Evolutionary conservation across 2,329 filamentous ascomycete species (phyloP), one percentile per base, ranked within the genome.

Genomic region (Saccharata proteae): DNA sequence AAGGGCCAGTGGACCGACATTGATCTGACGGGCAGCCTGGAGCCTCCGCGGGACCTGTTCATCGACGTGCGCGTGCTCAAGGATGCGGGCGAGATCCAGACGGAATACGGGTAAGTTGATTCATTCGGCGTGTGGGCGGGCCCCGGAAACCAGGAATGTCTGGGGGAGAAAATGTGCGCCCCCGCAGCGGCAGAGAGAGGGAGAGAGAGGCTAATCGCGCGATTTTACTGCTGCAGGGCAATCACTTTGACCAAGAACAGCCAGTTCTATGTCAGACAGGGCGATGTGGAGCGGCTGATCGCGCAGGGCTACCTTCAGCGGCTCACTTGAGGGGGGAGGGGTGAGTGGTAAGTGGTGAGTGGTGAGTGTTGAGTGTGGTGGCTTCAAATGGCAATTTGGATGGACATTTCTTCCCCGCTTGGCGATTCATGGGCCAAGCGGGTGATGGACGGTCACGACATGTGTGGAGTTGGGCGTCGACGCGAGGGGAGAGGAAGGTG

Each of bases 1-100:
- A 98, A 98, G 55, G 90, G 90, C 1, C 85, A 93, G 48, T 98
- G 88, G 88, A 96, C 88, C 13, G 90, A 98, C 52, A 80, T 98
- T 43, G 90, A 98, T 57, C 64, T 98, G 33, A 94, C 90, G 3
- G 90, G 90, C 18, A 90, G 81, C 48, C 63, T 98, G 50, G 85
- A 93, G 50, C 90, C 90, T 15, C 90, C 90, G n/a, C 74, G 75
- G 45, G 90, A 98, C 57, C 62, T 98, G 32, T 98, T 96, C 55
- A 93, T 98, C 46, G 90, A 98, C 55, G 90, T 98, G 20, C 69
- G 90, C 27, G 90, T 98, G 29, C 61, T 98, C 41, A 94, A 90
- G 54, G 90, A 98, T 62, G 90, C 88, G 2, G 90, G 92, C 4
- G 90, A 98, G 64, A 94, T 98, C 41, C 88, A 98, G 61, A 98